phyloP scores from a whole-genome alignment of 208 protist species.

The Crithidia mellificae region DNA sequence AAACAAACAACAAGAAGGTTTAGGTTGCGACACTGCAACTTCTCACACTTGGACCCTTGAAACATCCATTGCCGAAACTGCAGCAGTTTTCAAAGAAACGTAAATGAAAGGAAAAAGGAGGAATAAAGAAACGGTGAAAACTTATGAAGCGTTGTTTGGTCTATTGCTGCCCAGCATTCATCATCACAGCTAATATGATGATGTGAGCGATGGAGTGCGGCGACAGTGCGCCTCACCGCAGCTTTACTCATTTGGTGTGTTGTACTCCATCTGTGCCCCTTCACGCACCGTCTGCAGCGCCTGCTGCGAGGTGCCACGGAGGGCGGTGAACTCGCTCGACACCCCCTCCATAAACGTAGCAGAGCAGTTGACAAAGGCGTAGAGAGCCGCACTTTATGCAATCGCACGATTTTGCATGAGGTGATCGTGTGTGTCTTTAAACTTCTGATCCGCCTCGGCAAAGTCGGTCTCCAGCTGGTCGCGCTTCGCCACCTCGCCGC shows the following conservation, averaged over 20 bases:
- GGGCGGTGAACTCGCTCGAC: constrained; percentile 23
- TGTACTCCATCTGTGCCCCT: constrained; percentile 16
- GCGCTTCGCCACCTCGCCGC: constrained; percentile 43
- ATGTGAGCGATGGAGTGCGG: neutral
- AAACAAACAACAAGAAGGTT: too few species aligned
- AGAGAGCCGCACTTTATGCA: constrained; percentile 24
- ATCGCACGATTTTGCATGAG: constrained; percentile 31
- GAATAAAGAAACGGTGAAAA: too few species aligned
- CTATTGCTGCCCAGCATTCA: too few species aligned
- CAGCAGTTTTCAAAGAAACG: too few species aligned
- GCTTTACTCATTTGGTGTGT: constrained; percentile 1
- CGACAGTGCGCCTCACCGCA: too few species aligned
- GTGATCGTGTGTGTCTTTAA: constrained; percentile 49
- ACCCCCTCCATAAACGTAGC: constrained; percentile 31
- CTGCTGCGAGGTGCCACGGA: constrained; percentile 16
- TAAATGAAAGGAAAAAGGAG: too few species aligned
- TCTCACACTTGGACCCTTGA: too few species aligned
- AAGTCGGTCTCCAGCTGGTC: constrained; percentile 42
- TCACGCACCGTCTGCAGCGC: constrained; percentile 10
- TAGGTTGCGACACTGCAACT: too few species aligned
- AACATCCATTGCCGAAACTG: too few species aligned
- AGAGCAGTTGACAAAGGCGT: constrained; percentile 41
- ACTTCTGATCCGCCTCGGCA: constrained; percentile 39
- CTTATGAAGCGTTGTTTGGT: too few species aligned
- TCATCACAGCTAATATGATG: neutral